Evolutionary conservation across 2,329 filamentous ascomycete genomes (phyloP).

Genomic region (Paracorniculantispora psalliotae): DNA sequence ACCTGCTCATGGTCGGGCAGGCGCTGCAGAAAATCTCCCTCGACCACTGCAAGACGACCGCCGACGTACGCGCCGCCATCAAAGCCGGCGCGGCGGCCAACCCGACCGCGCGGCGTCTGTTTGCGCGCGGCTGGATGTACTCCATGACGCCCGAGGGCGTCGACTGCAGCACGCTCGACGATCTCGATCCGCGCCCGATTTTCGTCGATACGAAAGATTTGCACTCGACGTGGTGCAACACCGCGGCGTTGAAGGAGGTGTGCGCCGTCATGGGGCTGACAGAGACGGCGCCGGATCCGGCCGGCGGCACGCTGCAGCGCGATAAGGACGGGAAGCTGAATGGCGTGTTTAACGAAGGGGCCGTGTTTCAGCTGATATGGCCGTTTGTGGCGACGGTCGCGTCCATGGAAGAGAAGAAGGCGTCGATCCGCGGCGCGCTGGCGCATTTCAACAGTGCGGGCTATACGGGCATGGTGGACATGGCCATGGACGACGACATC

Average conservation of each 20-base stretch:
- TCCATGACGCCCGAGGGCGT: slow-evolving; percentile 42
- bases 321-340: slow-evolving; percentile 42
- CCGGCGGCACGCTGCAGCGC: slow-evolving; percentile 48
- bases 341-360: slow-evolving; percentile 49
- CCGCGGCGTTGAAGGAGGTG: slow-evolving; percentile 42
- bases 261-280: slow-evolving; percentile 34
- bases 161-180: slow-evolving; percentile 41
- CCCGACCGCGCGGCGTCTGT: slow-evolving; percentile 42
- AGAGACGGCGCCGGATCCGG: slow-evolving; percentile 38
- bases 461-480: slow-evolving; percentile 52
- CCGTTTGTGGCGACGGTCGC: slow-evolving; percentile 46
- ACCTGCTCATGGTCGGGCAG: slow-evolving; percentile 50
- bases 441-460: slow-evolving; percentile 46
- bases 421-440: slow-evolving; percentile 44
- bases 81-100: slow-evolving; percentile 41
- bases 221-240: slow-evolving; percentile 54
- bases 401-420: slow-evolving; percentile 42
- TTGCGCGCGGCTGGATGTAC: slow-evolving; percentile 54
- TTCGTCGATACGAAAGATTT: slow-evolving; percentile 54
- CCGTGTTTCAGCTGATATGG: slow-evolving; percentile 50
- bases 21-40: slow-evolving; percentile 47
- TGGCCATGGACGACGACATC: slow-evolving; percentile 56
- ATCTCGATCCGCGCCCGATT: slow-evolving; percentile 49
- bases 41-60: slow-evolving; percentile 41
- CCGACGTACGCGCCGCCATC: slow-evolving; percentile 45